Base-by-base conservation (phyloP, 2,329 filamentous ascomycete species). In the Fusarium sp. region DNA sequence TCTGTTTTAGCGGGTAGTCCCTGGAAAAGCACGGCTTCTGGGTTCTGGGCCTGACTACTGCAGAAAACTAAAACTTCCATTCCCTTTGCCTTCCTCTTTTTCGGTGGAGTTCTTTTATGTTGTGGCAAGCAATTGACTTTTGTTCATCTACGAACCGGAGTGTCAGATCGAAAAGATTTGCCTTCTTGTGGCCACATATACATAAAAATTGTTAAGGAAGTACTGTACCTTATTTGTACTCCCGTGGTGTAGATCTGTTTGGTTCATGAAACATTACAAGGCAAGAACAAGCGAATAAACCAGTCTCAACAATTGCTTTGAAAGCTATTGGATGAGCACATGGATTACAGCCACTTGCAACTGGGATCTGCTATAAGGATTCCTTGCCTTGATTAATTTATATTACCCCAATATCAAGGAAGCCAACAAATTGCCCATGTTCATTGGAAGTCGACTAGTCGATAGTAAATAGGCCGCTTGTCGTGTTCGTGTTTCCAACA, bases 401-500 rank as follows among this genome's bases (percentile, higher is more conserved):
- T 38, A 38, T 38, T 46, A 34, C 60, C 47, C 60, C 25, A 47
- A 41, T 40, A 29, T 29, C 27, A 29, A 29, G 10, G 10, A 29
- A 29, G 47, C 16, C 48, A 40, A 38, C 48, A 25, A 27, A 40
- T 16, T 52, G 48, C 48, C 48, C 48, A 52, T 40, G 32, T 54
- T 32, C n/a, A 27, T 15, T 22, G 38, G 38, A 51, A 34, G 18
- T 57, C 61, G 55, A 65, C 55, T 47, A 34, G 22, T 53, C 30
- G 12, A 45, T 40, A 29, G 46, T 48, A 55, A 55, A 30, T 18
- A 52, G 25, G 56, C 43, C 67, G 58, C 46, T 62, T 65, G 68
- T 65, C 68, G 63, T 71, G 58, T 68, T 70, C 67, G 68, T 61
- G 67, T 71, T 71, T 69, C 63, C 63, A 71, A 64, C 62, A 62